Percentiles rank a stretch among this genome's conserved stretches.
Conservation (phyloP, 1,284 basidiomycete species). For the Gymnopus androsaceus region DNA sequence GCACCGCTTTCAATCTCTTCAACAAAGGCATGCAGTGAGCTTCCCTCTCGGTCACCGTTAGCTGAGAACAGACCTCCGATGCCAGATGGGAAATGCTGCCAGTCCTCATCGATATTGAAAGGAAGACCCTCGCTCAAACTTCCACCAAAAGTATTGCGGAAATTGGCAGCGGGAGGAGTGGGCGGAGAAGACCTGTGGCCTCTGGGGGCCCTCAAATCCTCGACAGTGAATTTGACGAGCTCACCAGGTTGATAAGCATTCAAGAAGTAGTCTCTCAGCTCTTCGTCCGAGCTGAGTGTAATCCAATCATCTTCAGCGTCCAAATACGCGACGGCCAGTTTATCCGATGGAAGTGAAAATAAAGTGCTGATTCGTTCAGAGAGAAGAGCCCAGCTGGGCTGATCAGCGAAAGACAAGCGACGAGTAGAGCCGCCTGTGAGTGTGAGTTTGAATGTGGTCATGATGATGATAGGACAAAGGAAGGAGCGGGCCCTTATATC, state of each 20-base stretch:
- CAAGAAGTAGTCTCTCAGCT: constrained; percentile 62
- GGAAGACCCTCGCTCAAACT: constrained; percentile 35
- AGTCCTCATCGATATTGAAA: constrained; percentile 66
- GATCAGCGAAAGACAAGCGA: constrained; percentile 52
- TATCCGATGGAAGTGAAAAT: constrained; percentile 55
- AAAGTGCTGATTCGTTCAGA: constrained; percentile 55
- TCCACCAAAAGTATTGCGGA: constrained; percentile 59
- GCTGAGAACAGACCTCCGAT: constrained; percentile 36
- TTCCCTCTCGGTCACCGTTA: constrained; percentile 26
- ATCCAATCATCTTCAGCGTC: constrained; percentile 72
- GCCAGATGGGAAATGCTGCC: constrained; percentile 51
- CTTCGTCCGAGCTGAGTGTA: constrained; percentile 70
- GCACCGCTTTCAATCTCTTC: constrained; percentile 57
- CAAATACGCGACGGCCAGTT: constrained; percentile 66
- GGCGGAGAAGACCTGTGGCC: constrained; percentile 21
- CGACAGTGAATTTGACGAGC: constrained; percentile 60
- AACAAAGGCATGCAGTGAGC: constrained; percentile 60
- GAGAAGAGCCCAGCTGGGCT: constrained; percentile 58
- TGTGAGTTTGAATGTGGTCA: constrained; percentile 52
- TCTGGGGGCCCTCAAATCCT: constrained; percentile 54
- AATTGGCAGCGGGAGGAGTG: constrained; percentile 32
- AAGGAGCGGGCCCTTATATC: not conserved
- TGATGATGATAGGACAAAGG: not conserved
- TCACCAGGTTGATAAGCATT: constrained; percentile 31
- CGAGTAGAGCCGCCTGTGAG: constrained; percentile 54